A percentile compares a stretch with the other conserved stretches of the same genome.
phyloP scores from a whole-genome alignment of 345 rosid species.

The Camelina sativa region DNA sequence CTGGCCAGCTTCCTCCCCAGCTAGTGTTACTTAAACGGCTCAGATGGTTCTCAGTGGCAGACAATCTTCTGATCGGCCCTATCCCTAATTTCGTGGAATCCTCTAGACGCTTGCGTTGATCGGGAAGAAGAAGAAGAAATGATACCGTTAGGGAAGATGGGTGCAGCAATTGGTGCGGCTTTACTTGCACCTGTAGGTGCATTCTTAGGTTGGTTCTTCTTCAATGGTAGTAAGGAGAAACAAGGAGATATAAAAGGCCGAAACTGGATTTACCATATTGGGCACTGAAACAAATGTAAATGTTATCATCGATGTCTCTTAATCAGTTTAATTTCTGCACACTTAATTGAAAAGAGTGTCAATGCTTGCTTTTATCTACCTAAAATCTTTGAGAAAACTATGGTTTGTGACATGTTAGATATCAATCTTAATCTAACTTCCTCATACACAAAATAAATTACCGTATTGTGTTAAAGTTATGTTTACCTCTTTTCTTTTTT shows the following conservation, averaged over 20 bases:
- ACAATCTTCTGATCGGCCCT: slow-evolving; percentile 66
- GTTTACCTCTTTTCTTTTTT: not conserved
- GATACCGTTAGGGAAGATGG: slow-evolving; percentile 48
- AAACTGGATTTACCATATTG: slow-evolving; percentile 3
- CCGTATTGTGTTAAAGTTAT: not conserved
- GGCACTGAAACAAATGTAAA: not conserved
- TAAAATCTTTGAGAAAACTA: too few species aligned
- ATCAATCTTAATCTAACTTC: too few species aligned
- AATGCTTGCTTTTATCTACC: not conserved
- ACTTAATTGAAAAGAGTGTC: not conserved
- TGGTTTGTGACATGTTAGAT: too few species aligned
- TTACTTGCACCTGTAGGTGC: slow-evolving; percentile 37
- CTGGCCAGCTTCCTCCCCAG: slow-evolving; percentile 59
- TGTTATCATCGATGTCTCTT: not conserved
- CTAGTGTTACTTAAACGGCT: slow-evolving; percentile 54
- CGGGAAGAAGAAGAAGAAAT: not conserved
- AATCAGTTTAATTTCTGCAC: not conserved
- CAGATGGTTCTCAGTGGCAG: slow-evolving; percentile 54
- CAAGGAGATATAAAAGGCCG: not conserved
- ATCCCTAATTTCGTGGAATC: slow-evolving; percentile 40
- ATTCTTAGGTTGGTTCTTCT: slow-evolving; percentile 23
- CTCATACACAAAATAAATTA: too few species aligned
- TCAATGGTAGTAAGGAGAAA: not conserved
- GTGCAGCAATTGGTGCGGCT: slow-evolving; percentile 59
- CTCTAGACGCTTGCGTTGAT: slow-evolving; percentile 51